These are phyloP conservation scores for Colletotrichum lindemuthianum DNA, from an alignment of 2,329 filamentous ascomycete species.

Conservation along the genomic window DNA sequence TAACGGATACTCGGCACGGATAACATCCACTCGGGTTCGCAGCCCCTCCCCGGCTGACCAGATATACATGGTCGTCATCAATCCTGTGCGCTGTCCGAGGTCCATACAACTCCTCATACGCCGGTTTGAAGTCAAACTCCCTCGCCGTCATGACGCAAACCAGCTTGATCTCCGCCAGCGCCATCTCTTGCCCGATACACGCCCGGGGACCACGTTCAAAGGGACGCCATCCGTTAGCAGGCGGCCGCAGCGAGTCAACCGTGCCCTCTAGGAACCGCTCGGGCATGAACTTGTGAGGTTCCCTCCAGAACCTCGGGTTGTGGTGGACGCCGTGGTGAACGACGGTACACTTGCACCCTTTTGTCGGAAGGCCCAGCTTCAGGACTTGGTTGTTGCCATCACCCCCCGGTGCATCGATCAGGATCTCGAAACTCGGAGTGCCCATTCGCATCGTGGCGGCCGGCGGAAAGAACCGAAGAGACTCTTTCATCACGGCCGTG, in stretches of 20 bases:
- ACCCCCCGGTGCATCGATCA: neutral
- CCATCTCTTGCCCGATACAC: constrained; percentile 67
- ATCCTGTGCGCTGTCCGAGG: constrained; percentile 9
- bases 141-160: constrained; percentile 59
- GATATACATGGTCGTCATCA: constrained; percentile 1
- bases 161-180: constrained; percentile 61
- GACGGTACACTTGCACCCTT: constrained; percentile 44
- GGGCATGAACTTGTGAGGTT: constrained; percentile 51
- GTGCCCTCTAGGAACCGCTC: constrained; percentile 51
- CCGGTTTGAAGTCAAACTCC: constrained; percentile 58
- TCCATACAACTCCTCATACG: constrained; percentile 47
- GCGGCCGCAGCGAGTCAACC: constrained; percentile 46
- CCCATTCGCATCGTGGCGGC: constrained; percentile 52
- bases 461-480: constrained; percentile 62
- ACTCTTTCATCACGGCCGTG: constrained; percentile 64
- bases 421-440: constrained; percentile 47
- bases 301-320: constrained; percentile 50
- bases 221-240: constrained; percentile 59
- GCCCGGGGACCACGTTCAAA: constrained; percentile 63
- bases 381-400: constrained; percentile 9
- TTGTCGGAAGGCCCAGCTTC: constrained; percentile 47
- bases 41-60: constrained; percentile 17
- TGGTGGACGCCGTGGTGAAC: constrained; percentile 46
- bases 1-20: constrained; percentile 5
- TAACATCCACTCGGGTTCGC: constrained; percentile 9